Evolutionary conservation across 2,329 filamentous ascomycete genomes (phyloP).

Genomic region (Blastomyces parvus): DNA sequence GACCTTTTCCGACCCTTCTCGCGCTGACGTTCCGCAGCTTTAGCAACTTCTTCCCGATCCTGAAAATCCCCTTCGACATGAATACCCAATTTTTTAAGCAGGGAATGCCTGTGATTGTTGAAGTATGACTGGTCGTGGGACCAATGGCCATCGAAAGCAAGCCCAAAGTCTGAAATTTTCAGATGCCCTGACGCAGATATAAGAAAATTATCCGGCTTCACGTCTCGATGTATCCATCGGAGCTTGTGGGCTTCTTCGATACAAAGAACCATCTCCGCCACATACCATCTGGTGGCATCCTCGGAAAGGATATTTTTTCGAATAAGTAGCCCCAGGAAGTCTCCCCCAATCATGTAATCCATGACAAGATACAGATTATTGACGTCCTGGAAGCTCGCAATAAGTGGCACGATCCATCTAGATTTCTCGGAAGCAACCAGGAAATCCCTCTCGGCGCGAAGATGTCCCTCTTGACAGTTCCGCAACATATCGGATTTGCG

Average conservation of each 20-base stretch:
- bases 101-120: conserved; percentile 67
- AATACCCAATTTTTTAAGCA: conserved; percentile 69
- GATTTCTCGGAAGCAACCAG: conserved; percentile 82
- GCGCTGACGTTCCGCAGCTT: conserved; percentile 5
- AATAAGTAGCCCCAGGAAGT: conserved; percentile 80
- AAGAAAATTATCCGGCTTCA: conserved; percentile 96
- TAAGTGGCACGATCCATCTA: conserved; percentile 77
- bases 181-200: conserved; percentile 80
- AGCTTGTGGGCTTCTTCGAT: conserved; percentile 86
- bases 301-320: conserved; percentile 77
- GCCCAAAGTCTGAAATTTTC: conserved; percentile 92
- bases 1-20: not conserved
- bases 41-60: conserved; percentile 46
- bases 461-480: conserved; percentile 82
- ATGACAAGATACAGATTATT: conserved; percentile 84
- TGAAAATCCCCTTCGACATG: conserved; percentile 62
- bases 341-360: conserved; percentile 96
- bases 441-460: conserved; percentile 85
- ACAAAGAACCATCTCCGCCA: conserved; percentile 92
- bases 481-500: conserved; percentile 87
- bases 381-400: conserved; percentile 81
- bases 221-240: conserved; percentile 85
- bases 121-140: conserved; percentile 82
- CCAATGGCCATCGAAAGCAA: conserved; percentile 94
- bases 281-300: conserved; percentile 69